phyloP scores from a whole-genome alignment of 305 asterid genomes.

The Lippia alba region DNA sequence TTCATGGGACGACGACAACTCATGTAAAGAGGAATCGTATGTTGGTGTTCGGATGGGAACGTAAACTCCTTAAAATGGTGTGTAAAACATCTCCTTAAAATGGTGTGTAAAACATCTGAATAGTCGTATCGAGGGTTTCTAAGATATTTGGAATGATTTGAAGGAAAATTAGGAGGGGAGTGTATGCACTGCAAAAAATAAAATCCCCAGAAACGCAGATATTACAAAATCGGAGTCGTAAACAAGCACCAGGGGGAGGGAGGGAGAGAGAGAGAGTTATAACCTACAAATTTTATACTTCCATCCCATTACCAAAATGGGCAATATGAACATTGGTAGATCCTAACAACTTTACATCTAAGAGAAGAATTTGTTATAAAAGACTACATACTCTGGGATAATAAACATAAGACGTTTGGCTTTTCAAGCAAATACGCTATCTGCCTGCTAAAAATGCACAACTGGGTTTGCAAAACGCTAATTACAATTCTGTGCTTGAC shows the following conservation, averaged over 20 bases:
- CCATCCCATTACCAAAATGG: background rate
- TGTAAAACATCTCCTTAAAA: background rate
- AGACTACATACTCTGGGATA: slow-evolving; percentile 11
- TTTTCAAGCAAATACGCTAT: slow-evolving; percentile 12
- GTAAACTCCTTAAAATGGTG: background rate
- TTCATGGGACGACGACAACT: background rate
- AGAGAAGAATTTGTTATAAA: background rate
- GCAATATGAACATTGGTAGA: slow-evolving; percentile 21
- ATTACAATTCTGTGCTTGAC: slow-evolving; percentile 31
- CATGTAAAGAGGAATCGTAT: background rate
- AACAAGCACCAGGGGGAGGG: background rate
- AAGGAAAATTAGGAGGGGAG: background rate
- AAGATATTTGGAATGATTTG: background rate
- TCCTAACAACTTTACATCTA: background rate
- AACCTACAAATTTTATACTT: background rate
- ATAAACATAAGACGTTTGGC: slow-evolving; percentile 8
- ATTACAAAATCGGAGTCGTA: too few relatives aligned
- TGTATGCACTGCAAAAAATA: too few relatives aligned
- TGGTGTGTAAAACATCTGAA: background rate
- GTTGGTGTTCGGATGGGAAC: slow-evolving; percentile 11
- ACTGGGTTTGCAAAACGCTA: slow-evolving; percentile 22
- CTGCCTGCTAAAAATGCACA: slow-evolving; percentile 14
- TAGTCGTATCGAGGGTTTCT: too few relatives aligned
- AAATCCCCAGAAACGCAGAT: too few relatives aligned
- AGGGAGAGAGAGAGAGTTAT: too few relatives aligned